Percentiles rank a stretch among this genome's conserved stretches.
These are phyloP conservation scores for Rhododendron molle DNA, from an alignment of 148 eudicot genomes.

Conservation along the genomic window DNA sequence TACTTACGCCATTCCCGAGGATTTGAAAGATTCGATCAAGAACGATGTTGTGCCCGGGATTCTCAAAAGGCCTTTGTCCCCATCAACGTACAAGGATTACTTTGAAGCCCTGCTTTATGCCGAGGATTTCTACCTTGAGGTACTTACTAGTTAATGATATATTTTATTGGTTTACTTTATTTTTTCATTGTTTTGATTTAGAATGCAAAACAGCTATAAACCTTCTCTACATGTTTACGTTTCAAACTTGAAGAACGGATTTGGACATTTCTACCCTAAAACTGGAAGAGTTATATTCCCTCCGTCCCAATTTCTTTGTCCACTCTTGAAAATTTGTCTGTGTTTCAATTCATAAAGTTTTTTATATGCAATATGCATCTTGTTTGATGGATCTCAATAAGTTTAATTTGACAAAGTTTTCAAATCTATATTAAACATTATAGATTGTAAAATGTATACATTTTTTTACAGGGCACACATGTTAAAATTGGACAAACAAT, in stretches of 20 bases:
- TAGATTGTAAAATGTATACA: no score
- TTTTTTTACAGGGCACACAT: no score
- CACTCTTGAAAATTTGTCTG: no score
- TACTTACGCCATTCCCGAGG: constrained; percentile 10
- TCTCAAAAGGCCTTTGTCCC: constrained; percentile 17
- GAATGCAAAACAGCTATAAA: neutral
- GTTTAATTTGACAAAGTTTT: no score
- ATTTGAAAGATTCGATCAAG: constrained; percentile 8
- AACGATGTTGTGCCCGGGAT: constrained; percentile 21
- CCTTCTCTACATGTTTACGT: neutral
- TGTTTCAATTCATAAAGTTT: no score
- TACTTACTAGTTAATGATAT: neutral
- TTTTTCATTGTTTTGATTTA: neutral
- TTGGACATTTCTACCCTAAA: neutral
- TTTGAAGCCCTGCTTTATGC: constrained; percentile 29
- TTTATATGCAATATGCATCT: no score
- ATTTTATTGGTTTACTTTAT: neutral
- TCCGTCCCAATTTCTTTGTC: no score
- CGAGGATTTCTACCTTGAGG: constrained; percentile 28
- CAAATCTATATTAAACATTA: no score
- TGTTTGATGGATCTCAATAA: no score
- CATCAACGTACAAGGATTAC: constrained; percentile 26
- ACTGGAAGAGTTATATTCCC: neutral
- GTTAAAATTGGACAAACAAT: no score
- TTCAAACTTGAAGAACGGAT: neutral